A percentile compares a stretch with the other conserved stretches of the same genome.
Conservation (phyloP, 345 rosid genomes). For the Euphorbia peplus region DNA sequence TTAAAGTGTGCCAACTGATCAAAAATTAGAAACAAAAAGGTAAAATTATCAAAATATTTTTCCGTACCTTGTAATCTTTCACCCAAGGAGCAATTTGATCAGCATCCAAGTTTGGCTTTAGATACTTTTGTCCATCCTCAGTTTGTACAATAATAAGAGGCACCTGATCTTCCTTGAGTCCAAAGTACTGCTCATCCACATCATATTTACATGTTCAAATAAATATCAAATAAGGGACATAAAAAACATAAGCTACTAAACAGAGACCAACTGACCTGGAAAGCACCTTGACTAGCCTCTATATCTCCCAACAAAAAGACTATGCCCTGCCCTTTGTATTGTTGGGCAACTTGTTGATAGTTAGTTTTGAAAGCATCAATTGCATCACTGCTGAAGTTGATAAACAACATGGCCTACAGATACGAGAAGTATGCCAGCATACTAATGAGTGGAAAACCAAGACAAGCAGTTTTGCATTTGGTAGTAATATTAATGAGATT, state of each 20-base stretch:
- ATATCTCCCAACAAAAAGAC: slow-evolving; percentile 81
- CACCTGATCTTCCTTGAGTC: slow-evolving; percentile 72
- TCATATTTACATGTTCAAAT: background rate
- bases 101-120: slow-evolving; percentile 63
- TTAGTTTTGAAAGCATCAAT: slow-evolving; percentile 63
- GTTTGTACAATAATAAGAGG: slow-evolving; percentile 78
- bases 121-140: slow-evolving; percentile 63
- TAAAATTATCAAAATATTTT: background rate
- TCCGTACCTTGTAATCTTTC: slow-evolving; percentile 72
- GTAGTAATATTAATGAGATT: background rate
- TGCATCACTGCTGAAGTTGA: slow-evolving; percentile 55
- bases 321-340: slow-evolving; percentile 64
- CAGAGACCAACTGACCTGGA: slow-evolving; percentile 53
- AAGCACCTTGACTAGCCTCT: slow-evolving; percentile 81
- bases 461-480: background rate
- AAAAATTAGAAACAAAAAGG: background rate
- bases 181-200: slow-evolving; percentile 67
- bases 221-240: slow-evolving; percentile 2
- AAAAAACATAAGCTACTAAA: slow-evolving; percentile 9
- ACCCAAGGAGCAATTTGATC: slow-evolving; percentile 78
- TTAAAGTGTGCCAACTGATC: background rate
- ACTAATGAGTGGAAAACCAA: background rate
- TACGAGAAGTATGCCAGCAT: background rate
- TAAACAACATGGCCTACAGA: slow-evolving; percentile 75
- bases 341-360: slow-evolving; percentile 67